Base-by-base conservation (phyloP, 2,329 filamentous ascomycete species). In the Epichloe hybrida region DNA sequence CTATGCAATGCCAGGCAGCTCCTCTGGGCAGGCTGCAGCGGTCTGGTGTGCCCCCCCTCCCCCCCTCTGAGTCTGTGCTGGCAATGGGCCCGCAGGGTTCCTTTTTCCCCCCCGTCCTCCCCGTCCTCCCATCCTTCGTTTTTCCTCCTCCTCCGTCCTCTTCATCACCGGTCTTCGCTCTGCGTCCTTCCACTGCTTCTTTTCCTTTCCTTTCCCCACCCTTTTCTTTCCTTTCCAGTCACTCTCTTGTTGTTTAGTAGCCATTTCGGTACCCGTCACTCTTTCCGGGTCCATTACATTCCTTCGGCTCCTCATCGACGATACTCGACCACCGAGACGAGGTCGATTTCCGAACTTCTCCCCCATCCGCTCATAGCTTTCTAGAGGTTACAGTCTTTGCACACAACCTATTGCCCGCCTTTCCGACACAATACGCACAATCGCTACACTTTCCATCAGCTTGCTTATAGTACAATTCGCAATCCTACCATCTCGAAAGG, bases 151-250 rank as follows among this genome's bases (percentile, higher is more conserved):
- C 55, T 56, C 62, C 62, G 62, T 62, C 61, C 63, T 58, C 59
- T 60, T 61, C 61, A 61, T 60, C 57, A 58, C 59, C 56, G 59
- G 64, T 57, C 61, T 58, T 58, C 56, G 60, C 23, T 64, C 63
- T 62, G 59, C 59, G 62, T 66, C 64, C 61, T 56, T 57, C 58
- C 58, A 54, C 57, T 52, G 60, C 60, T 62, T 17, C 17, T 61
- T 66, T 71, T 70, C 65, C 64, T 68, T 73, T 68, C 48, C 65
- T n/a, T n/a, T n/a, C n/a, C n/a, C n/a, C n/a, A n/a, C n/a, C n/a
- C n/a, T n/a, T n/a, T n/a, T n/a, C 61, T 66, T 71, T 70, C 65
- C 64, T 68, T 73, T 68, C 48, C 65, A 74, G 72, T 76, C 73
- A 67, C 68, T 76, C 72, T 66, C 72, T 76, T 74, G 65, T 64